Evolutionary conservation across 805 yeast genomes (phyloP), one percentile per base, ranked within the genome.

Genomic region (Blastobotrys mokoenaii): DNA sequence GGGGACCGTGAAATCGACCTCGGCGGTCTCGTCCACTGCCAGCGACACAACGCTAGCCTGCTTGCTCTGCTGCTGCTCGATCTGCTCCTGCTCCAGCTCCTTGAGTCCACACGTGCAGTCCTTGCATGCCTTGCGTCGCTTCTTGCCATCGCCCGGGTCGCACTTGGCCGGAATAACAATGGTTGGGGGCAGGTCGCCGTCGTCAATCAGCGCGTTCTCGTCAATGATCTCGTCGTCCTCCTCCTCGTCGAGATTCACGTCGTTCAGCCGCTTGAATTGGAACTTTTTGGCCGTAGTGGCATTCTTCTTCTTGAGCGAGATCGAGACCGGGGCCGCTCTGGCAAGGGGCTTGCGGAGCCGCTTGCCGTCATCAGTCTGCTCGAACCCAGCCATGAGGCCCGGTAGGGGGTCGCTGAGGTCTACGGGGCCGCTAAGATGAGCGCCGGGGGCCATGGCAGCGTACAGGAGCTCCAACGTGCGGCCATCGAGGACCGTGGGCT

Each of bases 61-160:
- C 76, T 72, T 73, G 56, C 44, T 74, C 67, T 58, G 75, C 58
- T 50, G 61, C 64, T 74, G 54, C 57, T 60, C 52, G 46, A 60
- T 48, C 57, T 78, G 72, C 46, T 65, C 62, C 25, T 68, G 70
- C 67, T 93, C 96, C 44, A 74, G 65, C 63, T 93, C 99, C 56
- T 84, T 88, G 52, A 93, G 72, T 5, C 99, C 99, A 70, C 99
- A 93, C 0, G 97, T 83, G 66, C 99, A 93, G 66, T 93, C 96
- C 67, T 89, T 93, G 70, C 99, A 93, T 0, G 99, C 98, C 67
- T 81, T 87, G 69, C 90, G 79, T 62, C 95, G 75, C 66, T 74
- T 76, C 54, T 68, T 67, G 17, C 70, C 69, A 1, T 67, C 65
- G 2, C 62, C 64, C 2, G 68, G 69, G 22, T 73, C 76, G 59